A percentile compares a stretch with the other conserved stretches of the same genome.
Conservation (phyloP, 805 yeast genomes). For the Candida pseudoglaebosa region DNA sequence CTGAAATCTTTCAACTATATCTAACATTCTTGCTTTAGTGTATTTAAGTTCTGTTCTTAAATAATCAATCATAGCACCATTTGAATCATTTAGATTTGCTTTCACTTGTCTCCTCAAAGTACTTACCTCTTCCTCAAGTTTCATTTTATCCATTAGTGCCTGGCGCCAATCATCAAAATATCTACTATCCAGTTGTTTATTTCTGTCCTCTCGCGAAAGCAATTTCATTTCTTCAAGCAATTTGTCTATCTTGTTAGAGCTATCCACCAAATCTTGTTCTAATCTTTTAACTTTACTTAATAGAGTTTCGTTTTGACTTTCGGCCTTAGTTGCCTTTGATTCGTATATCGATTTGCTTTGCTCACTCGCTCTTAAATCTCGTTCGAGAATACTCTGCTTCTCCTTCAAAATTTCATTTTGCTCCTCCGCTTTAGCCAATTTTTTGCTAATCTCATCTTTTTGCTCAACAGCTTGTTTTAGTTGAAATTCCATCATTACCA, state of each 20-base stretch:
- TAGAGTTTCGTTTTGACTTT: constrained; percentile 24
- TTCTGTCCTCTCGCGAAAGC: constrained; percentile 1
- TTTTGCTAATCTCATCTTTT: background rate
- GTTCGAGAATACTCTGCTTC: constrained; percentile 1
- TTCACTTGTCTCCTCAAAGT: constrained; percentile 5
- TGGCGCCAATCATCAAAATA: constrained; percentile 7
- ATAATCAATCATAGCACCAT: constrained; percentile 11
- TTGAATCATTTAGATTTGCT: background rate
- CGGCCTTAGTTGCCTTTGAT: constrained; percentile 21
- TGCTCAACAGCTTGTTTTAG: constrained; percentile 4
- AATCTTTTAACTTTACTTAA: constrained; percentile 22
- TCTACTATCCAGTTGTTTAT: constrained; percentile 16
- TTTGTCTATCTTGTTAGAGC: background rate
- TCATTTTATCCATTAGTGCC: background rate
- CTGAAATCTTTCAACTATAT: constrained; percentile 32
- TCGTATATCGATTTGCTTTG: constrained; percentile 19
- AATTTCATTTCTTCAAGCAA: constrained; percentile 2
- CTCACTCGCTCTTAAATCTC: constrained; percentile 8
- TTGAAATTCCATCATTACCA: constrained; percentile 5
- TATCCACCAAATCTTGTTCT: constrained; percentile 13
- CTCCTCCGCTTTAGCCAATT: constrained; percentile 1
- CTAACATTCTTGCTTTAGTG: constrained; percentile 46
- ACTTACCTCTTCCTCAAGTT: constrained; percentile 3
- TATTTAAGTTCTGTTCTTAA: constrained; percentile 41
- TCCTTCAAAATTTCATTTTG: background rate